Conservation (phyloP, 2,329 filamentous ascomycete species). For the Fusarium metavorans region DNA sequence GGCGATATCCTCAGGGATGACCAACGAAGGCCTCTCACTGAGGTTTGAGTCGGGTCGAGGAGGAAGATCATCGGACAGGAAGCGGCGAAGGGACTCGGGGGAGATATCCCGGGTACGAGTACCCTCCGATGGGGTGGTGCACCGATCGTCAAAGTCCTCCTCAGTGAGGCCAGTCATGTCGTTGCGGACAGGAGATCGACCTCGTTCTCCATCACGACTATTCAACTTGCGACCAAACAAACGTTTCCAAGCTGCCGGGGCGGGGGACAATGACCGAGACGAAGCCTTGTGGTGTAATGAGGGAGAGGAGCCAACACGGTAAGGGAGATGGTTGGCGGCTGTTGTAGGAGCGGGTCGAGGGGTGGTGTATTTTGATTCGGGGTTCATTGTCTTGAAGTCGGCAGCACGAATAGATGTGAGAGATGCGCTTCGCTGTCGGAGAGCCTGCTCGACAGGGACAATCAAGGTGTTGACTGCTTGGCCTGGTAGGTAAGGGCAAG, state of each 20-base stretch:
- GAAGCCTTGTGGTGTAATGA: conserved; percentile 54
- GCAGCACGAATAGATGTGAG: conserved; percentile 69
- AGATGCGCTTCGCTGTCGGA: conserved; percentile 73
- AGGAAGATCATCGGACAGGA: conserved; percentile 61
- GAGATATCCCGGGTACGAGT: conserved; percentile 64
- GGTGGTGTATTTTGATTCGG: conserved; percentile 79
- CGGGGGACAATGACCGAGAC: conserved; percentile 61
- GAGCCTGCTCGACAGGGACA: conserved; percentile 77
- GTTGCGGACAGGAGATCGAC: conserved; percentile 47
- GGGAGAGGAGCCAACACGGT: conserved; percentile 49
- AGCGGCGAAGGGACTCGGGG: conserved; percentile 65
- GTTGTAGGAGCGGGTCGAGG: conserved; percentile 70
- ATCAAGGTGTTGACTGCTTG: conserved; percentile 88
- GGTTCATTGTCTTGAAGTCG: conserved; percentile 81
- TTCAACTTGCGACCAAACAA: conserved; percentile 60
- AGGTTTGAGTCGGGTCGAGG: conserved; percentile 41
- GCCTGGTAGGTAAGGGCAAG: conserved; percentile 88
- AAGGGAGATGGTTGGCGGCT: conserved; percentile 30
- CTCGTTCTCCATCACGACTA: conserved; percentile 50
- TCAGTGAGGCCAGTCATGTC: conserved; percentile 17
- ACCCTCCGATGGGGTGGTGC: conserved; percentile 52
- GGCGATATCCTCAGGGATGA: conserved; percentile 52
- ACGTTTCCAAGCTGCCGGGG: conserved; percentile 62
- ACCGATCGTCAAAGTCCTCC: conserved; percentile 34
- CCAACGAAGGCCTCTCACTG: conserved; percentile 47